Evolutionary conservation across 2,329 filamentous ascomycete genomes (phyloP), one percentile per base, ranked within the genome.

Genomic region (Alternaria metachromatica): DNA sequence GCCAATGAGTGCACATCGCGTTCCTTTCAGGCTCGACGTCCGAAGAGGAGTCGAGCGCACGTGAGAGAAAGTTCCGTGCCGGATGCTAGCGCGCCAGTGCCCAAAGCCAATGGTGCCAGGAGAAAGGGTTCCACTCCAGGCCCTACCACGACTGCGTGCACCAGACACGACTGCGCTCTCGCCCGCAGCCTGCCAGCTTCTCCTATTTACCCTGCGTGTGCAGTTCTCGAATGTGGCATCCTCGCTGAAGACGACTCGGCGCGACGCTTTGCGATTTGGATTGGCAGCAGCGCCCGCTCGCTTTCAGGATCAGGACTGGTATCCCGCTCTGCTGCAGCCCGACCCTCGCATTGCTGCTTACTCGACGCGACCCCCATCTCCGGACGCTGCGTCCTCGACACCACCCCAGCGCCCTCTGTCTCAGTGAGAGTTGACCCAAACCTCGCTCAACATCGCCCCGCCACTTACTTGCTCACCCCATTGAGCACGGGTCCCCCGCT

Each of bases 401-500:
- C 46, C 50, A 23, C 48, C 56, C 25, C 21, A 28, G 49, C 28
- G 44, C 44, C 58, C 45, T 13, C 53, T 44, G 49, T 37, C 48
- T 33, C 56, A 43, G 56, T 51, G 46, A 26, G 41, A 48, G 28
- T 9, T 28, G 30, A 57, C 55, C 41, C 20, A n/a, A 5, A 13
- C 45, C 23, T 45, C 26, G 23, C 45, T 50, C 44, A 51, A 30
- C 33, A 13, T 15, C 43, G 64, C 50, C 57, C 50, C 57, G 49
- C 58, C n/a, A 55, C 55, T 23, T 56, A 28, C 49, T 20, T 70
- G 66, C 62, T 60, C 63, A 55, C 58, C 58, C 33, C 58, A 54
- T 67, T 48, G 55, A 48, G 57, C 64, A 51, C 56, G 50, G 46
- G 63, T 59, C 67, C 76, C 76, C 76, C 76, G 71, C 76, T 58